Evolutionary conservation across 768 basidiomycete genomes (phyloP).

Genomic region (Dendrothele bispora): DNA sequence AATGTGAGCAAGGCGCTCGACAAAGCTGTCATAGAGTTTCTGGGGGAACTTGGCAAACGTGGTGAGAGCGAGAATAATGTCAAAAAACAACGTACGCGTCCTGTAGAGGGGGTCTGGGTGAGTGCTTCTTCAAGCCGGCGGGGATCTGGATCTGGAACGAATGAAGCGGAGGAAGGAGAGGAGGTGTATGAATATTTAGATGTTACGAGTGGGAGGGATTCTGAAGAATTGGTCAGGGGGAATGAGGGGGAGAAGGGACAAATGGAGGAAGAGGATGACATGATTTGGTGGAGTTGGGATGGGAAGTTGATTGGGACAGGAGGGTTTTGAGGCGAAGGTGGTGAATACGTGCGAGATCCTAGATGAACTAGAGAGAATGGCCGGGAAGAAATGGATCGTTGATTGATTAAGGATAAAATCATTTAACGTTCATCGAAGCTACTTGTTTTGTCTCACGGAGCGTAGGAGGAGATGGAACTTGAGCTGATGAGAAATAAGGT

Average conservation of each 20-base stretch:
- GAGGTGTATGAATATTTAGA: constrained; percentile 49
- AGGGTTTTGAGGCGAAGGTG: too few species aligned
- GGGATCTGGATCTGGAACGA: constrained; percentile 14
- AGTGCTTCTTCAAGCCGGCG: too few species aligned
- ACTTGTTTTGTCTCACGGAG: too few species aligned
- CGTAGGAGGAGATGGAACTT: too few species aligned
- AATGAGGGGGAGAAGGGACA: constrained; percentile 11
- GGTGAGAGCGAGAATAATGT: not conserved
- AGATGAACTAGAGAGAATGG: too few species aligned
- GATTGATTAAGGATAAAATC: too few species aligned
- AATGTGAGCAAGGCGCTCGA: constrained; percentile 40
- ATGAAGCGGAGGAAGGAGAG: constrained; percentile 24
- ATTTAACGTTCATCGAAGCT: too few species aligned
- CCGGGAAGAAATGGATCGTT: too few species aligned
- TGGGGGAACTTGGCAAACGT: constrained; percentile 28
- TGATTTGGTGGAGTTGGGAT: constrained; percentile 69
- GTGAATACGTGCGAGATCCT: too few species aligned
- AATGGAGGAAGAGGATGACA: constrained; percentile 41
- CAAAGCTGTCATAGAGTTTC: constrained; percentile 36
- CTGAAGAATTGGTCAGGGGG: not conserved
- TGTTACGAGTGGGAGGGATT: too few species aligned
- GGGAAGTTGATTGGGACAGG: constrained; percentile 54
- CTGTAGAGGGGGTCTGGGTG: too few species aligned
- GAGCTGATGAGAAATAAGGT: too few species aligned
- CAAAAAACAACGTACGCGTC: not conserved